Conservation (phyloP, 306 rosid species). For the Canavalia gladiata region DNA sequence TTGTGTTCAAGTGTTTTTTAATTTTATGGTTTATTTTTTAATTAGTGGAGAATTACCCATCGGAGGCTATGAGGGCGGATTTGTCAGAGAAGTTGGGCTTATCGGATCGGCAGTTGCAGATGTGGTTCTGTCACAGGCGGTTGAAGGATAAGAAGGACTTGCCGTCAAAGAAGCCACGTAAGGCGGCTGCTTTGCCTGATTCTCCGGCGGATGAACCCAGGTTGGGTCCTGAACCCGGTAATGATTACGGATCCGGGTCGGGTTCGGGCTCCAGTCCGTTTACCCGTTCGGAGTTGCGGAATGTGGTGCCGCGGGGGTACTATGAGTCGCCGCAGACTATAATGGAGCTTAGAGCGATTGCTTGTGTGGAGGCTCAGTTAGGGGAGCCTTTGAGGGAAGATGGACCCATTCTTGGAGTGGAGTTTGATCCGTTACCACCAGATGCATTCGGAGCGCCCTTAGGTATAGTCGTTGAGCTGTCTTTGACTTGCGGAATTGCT, state of each 20-base stretch:
- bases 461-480: slow-evolving; percentile 58
- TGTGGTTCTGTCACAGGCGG: slow-evolving; percentile 99
- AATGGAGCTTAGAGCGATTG: slow-evolving; percentile 88
- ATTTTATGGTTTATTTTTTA: slow-evolving; percentile 27
- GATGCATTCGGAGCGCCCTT: slow-evolving; percentile 97
- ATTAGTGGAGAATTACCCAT: slow-evolving; percentile 92
- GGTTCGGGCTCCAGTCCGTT: slow-evolving; percentile 91
- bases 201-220: slow-evolving; percentile 76
- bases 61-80: slow-evolving; percentile 80
- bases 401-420: slow-evolving; percentile 90
- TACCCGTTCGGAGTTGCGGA: slow-evolving; percentile 68
- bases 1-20: not conserved
- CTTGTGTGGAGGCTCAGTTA: slow-evolving; percentile 93
- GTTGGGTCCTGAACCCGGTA: slow-evolving; percentile 63
- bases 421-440: slow-evolving; percentile 94
- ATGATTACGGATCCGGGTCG: slow-evolving; percentile 93
- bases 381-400: slow-evolving; percentile 95
- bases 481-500: slow-evolving; percentile 17
- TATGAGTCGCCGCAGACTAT: slow-evolving; percentile 75
- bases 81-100: slow-evolving; percentile 89
- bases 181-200: slow-evolving; percentile 59
- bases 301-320: slow-evolving; percentile 65
- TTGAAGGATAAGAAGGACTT: slow-evolving; percentile 91
- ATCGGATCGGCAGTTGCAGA: slow-evolving; percentile 99
- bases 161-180: slow-evolving; percentile 62